Evolutionary conservation across 768 basidiomycete species (phyloP).

Genomic region (Tulasnella sp.): DNA sequence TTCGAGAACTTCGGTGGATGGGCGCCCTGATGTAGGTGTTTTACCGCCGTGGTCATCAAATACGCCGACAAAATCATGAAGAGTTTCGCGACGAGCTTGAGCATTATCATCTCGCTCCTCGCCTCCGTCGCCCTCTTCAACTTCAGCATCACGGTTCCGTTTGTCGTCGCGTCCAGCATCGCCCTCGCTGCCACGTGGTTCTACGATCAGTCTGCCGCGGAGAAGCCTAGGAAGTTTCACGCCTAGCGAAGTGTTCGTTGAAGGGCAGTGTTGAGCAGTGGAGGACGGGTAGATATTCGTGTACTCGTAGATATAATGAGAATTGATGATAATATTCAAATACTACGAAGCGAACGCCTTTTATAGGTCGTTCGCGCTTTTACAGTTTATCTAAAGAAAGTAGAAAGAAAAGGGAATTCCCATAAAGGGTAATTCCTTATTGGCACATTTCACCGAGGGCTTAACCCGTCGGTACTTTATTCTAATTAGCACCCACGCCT

Average conservation of each 20-base stretch:
- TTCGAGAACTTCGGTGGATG: constrained; percentile 79
- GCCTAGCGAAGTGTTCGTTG: not conserved
- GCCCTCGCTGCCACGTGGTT: constrained; percentile 87
- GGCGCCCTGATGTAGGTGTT: constrained; percentile 89
- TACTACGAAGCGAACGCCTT: no score
- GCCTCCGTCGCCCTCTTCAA: constrained; percentile 85
- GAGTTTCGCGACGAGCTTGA: constrained; percentile 91
- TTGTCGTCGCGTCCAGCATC: constrained; percentile 72
- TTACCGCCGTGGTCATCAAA: constrained; percentile 92
- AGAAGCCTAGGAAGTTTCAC: not conserved
- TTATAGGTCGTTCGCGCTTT: no score
- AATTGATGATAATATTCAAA: no score
- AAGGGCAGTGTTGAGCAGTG: no score
- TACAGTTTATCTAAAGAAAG: no score
- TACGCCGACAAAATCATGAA: constrained; percentile 88
- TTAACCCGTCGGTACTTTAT: no score
- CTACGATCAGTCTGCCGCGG: constrained; percentile 48
- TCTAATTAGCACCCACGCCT: no score
- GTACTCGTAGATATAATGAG: no score
- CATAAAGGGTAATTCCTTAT: no score
- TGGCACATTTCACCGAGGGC: no score
- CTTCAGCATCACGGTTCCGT: constrained; percentile 62
- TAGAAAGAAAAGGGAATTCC: no score
- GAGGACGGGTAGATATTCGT: no score
- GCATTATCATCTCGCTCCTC: constrained; percentile 91